These are phyloP conservation scores for Camelina sativa DNA, from an alignment of 345 rosid species.

Conservation along the genomic window DNA sequence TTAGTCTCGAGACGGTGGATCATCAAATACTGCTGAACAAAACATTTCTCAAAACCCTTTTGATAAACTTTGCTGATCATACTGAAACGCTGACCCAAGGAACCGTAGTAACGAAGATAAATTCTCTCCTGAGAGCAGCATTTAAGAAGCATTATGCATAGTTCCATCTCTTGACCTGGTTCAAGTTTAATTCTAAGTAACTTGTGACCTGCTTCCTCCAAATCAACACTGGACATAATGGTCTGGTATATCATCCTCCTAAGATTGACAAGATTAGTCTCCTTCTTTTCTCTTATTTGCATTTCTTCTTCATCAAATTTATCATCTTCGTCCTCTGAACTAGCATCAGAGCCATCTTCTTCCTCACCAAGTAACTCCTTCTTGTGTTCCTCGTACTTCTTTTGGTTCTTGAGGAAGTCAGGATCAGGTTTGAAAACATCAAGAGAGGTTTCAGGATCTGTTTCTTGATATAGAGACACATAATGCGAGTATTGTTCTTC, in stretches of 20 bases:
- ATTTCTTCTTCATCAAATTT: slow-evolving; percentile 72
- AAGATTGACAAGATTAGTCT: slow-evolving; percentile 93
- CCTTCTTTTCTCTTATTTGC: slow-evolving; percentile 87
- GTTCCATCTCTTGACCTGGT: slow-evolving; percentile 99
- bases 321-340: slow-evolving; percentile 61
- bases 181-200: slow-evolving; percentile 88
- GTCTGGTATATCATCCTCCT: slow-evolving; percentile 95
- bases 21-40: slow-evolving; percentile 93
- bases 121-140: slow-evolving; percentile 97
- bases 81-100: slow-evolving; percentile 91
- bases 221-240: slow-evolving; percentile 97
- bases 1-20: slow-evolving; percentile 93
- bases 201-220: slow-evolving; percentile 98
- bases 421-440: slow-evolving; percentile 82
- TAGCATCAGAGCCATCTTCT: slow-evolving; percentile 76
- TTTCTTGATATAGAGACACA: slow-evolving; percentile 75
- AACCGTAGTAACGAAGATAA: slow-evolving; percentile 87
- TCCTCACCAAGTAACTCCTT: slow-evolving; percentile 86
- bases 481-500: slow-evolving; percentile 90
- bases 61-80: slow-evolving; percentile 89
- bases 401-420: slow-evolving; percentile 79
- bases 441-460: slow-evolving; percentile 57
- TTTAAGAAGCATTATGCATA: slow-evolving; percentile 89
- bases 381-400: slow-evolving; percentile 81
- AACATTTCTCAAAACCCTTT: slow-evolving; percentile 89